Evolutionary conservation across 2,329 filamentous ascomycete species (phyloP).

Genomic region (Fusarium tanahbumbuense): DNA sequence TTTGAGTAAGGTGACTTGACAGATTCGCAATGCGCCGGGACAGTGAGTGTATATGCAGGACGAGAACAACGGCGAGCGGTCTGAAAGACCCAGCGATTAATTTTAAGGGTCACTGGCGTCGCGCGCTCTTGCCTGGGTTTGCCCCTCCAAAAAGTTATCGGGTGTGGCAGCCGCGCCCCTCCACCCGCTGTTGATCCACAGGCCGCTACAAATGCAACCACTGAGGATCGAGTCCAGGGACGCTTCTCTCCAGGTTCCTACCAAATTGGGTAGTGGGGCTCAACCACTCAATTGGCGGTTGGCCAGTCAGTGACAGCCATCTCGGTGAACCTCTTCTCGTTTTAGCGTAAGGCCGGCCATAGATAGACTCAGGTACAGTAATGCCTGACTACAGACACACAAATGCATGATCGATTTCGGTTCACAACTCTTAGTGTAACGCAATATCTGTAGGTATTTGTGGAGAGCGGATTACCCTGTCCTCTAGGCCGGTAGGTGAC

Average conservation of each 20-base stretch:
- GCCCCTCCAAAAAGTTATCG: constrained; percentile 43
- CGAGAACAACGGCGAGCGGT: constrained; percentile 30
- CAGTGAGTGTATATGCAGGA: constrained; percentile 9
- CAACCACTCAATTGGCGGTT: constrained; percentile 32
- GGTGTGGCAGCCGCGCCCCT: constrained; percentile 40
- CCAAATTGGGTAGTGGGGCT: constrained; percentile 38
- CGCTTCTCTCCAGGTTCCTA: constrained; percentile 26
- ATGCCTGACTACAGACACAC: background rate
- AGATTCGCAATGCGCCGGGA: constrained; percentile 5
- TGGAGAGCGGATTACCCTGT: background rate
- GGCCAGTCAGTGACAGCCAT: constrained; percentile 27
- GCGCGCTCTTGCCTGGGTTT: constrained; percentile 31
- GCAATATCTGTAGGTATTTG: background rate
- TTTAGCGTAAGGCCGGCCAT: constrained; percentile 13
- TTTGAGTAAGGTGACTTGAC: background rate
- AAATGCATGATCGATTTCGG: constrained; percentile 1
- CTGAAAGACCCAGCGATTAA: constrained; percentile 34
- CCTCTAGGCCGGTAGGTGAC: no score
- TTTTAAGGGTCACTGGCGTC: constrained; percentile 43
- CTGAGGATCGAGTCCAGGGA: constrained; percentile 20
- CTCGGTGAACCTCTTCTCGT: constrained; percentile 45
- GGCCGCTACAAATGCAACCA: constrained; percentile 35
- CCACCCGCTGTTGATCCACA: constrained; percentile 34
- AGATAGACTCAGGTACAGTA: background rate
- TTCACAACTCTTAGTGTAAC: background rate